These are phyloP conservation scores for Albophoma yamanashiensis DNA, from an alignment of 2,329 filamentous ascomycete species.

Conservation along the genomic window DNA sequence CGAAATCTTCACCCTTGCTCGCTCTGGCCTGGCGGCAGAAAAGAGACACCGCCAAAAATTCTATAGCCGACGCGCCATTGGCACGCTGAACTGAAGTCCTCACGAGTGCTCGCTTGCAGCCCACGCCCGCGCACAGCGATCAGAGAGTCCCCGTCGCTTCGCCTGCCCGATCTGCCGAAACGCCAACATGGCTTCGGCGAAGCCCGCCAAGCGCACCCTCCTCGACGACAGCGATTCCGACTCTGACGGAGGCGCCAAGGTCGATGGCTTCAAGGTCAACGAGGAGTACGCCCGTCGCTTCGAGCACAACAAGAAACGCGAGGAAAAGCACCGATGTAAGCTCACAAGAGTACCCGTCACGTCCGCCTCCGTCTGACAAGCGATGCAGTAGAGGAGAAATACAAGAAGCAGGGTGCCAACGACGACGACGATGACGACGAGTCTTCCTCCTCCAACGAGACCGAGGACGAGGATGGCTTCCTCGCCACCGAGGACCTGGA, in stretches of 20 bases:
- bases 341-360: slow-evolving; percentile 5
- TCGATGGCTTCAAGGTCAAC: slow-evolving; percentile 67
- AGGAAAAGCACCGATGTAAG: slow-evolving; percentile 65
- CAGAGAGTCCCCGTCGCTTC: neutral
- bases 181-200: slow-evolving; percentile 10
- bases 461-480: slow-evolving; percentile 84
- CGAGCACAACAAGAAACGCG: slow-evolving; percentile 95
- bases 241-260: slow-evolving; percentile 27
- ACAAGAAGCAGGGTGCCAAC: slow-evolving; percentile 37
- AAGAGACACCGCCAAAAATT: slow-evolving; percentile 23
- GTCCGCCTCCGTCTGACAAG: neutral
- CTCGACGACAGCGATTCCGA: slow-evolving; percentile 47
- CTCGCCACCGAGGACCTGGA: slow-evolving; percentile 80
- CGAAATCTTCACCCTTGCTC: no score
- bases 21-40: slow-evolving; percentile 6
- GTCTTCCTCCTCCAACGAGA: slow-evolving; percentile 64
- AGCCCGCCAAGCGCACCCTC: slow-evolving; percentile 34
- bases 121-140: neutral
- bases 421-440: slow-evolving; percentile 41
- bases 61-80: neutral
- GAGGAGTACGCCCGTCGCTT: slow-evolving; percentile 81
- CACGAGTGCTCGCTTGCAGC: no score
- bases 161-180: neutral
- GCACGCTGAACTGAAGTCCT: no score
- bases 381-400: slow-evolving; percentile 75